Evolutionary conservation across 495 filamentous ascomycete species (phyloP), one percentile per base, ranked within the genome.

Genomic region (Penicillium daleae): DNA sequence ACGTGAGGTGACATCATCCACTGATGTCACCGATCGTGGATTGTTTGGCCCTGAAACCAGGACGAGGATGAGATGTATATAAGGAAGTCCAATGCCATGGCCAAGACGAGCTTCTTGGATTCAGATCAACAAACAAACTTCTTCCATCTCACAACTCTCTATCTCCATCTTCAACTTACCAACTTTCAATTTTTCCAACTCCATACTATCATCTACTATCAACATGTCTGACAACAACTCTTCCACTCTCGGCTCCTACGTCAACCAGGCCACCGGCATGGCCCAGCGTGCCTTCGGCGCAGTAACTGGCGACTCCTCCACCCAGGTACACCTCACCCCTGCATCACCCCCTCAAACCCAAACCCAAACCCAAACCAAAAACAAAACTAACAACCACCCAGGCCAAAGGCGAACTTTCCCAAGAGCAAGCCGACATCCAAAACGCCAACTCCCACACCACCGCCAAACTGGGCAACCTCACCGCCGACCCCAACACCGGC

Each of bases 231-330:
- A 80, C 60, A 60, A 52, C 66, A 85, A 88, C 74, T 84, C 89
- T 50, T 96, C 92, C 57, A 94, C 91, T 63, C 80, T 91, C 71
- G 84, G 93, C 82, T 90, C 91, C 55, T 89, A 89, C 81, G 74
- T 93, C 61, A 92, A 96, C 83, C 83, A 82, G n/a, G 90, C 90
- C 68, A 82, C 85, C 48, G 92, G 90, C 59, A 73, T 86, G 42
- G 87, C 86, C 56, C 92, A 97, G 76, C 89, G 82, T 57, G 85
- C 81, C 46, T 64, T 96, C 44, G 90, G 92, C 56, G 80, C 80
- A 61, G 54, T 96, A 44, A 92, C 91, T n/a, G 94, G 94, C 75
- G 89, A 78, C 76, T 79, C 81, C 9, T 76, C 79, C 64, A 85
- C 92, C 60, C 80, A 93, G 80, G 89, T 87, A 83, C 57, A 61